Evolutionary conservation across 2,329 filamentous ascomycete species (phyloP).

Genomic region (Helotiales sp.): DNA sequence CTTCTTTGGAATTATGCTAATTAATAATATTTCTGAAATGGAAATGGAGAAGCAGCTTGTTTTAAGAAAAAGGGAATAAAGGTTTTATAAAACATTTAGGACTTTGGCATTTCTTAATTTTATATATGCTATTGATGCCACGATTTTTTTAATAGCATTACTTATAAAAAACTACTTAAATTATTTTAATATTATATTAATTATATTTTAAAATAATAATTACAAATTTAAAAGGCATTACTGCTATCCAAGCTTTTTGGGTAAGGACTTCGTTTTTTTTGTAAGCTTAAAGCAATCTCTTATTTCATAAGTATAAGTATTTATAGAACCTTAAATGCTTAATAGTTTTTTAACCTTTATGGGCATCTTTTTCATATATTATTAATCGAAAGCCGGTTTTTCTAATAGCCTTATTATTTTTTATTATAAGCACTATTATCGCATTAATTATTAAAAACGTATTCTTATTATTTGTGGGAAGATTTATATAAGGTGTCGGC

Average conservation of each 20-base stretch:
- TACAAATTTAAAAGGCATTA: slow-evolving; percentile 12
- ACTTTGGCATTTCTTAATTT: slow-evolving; percentile 45
- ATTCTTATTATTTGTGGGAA: slow-evolving; percentile 41
- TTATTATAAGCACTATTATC: slow-evolving; percentile 40
- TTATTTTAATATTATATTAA: background rate
- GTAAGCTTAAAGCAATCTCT: slow-evolving; percentile 44
- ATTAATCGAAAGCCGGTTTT: slow-evolving; percentile 35
- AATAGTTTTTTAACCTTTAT: slow-evolving; percentile 60
- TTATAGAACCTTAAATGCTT: slow-evolving; percentile 48
- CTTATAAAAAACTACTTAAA: slow-evolving; percentile 28
- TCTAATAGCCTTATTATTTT: slow-evolving; percentile 31
- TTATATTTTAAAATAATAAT: slow-evolving; percentile 31
- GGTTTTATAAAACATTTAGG: slow-evolving; percentile 35
- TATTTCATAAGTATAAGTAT: slow-evolving; percentile 17
- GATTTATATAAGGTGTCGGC: slow-evolving; percentile 54
- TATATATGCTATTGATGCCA: slow-evolving; percentile 69
- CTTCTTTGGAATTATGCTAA: too few relatives aligned
- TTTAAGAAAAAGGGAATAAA: slow-evolving; percentile 14
- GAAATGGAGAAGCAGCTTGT: background rate
- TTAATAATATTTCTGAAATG: slow-evolving; percentile 17
- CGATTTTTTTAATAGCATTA: slow-evolving; percentile 52
- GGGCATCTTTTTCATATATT: slow-evolving; percentile 37
- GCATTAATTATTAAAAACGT: slow-evolving; percentile 41
- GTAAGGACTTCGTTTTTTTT: slow-evolving; percentile 12
- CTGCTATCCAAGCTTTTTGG: slow-evolving; percentile 17